Evolutionary conservation across 2,329 filamentous ascomycete genomes (phyloP).

Genomic region (Septoria linicola): DNA sequence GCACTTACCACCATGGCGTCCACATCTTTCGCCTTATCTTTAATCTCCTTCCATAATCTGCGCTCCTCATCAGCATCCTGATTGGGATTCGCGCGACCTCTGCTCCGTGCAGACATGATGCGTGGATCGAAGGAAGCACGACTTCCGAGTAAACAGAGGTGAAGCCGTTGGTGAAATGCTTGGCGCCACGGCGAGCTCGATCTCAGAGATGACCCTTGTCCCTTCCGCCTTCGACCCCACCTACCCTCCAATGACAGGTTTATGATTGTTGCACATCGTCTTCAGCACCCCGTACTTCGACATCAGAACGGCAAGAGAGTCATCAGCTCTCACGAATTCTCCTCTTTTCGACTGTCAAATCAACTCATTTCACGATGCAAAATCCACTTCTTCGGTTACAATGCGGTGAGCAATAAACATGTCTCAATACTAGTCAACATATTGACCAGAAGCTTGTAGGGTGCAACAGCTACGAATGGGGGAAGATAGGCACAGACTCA

Average conservation of each 20-base stretch:
- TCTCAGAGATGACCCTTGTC: no score
- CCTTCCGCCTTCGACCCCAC: no score
- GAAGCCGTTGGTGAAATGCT: background rate
- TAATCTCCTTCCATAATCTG: constrained; percentile 51
- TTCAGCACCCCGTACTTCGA: no score
- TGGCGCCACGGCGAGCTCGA: background rate
- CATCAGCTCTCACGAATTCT: background rate
- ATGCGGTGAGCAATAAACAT: constrained; percentile 56
- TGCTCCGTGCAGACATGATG: constrained; percentile 48
- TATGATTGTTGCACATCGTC: no score
- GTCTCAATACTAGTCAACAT: background rate
- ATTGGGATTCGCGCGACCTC: constrained; percentile 46
- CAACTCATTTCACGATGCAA: constrained; percentile 52
- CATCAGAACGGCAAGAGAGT: no score
- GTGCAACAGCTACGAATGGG: constrained; percentile 99
- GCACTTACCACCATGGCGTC: constrained; percentile 49
- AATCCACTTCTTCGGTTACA: constrained; percentile 81
- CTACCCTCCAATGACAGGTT: no score
- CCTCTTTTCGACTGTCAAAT: no score
- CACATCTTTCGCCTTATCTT: constrained; percentile 46
- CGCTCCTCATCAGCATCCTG: constrained; percentile 54
- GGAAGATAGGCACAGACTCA: constrained; percentile 84
- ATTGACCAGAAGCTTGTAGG: constrained; percentile 50
- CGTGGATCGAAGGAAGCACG: background rate
- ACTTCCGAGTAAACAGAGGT: background rate